Evolutionary conservation across 345 rosid genomes (phyloP).

Genomic region (Eutrema heterophyllum): DNA sequence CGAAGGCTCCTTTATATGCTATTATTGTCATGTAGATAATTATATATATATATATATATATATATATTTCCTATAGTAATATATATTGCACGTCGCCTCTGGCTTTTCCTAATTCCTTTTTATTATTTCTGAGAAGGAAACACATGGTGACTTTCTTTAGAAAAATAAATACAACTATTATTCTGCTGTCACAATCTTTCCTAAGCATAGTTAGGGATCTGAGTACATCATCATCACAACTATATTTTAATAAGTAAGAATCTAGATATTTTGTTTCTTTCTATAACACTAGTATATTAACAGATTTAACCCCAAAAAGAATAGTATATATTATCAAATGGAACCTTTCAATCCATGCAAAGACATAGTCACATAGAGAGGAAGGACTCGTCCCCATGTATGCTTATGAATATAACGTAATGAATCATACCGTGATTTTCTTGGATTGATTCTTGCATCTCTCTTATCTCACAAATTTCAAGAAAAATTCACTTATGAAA

Average conservation of each 20-base stretch:
- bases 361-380: slow-evolving; percentile 14
- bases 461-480: background rate
- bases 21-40: too few species aligned
- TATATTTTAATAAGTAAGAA: slow-evolving; percentile 6
- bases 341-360: slow-evolving; percentile 22
- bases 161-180: slow-evolving; percentile 13
- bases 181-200: slow-evolving; percentile 15
- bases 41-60: too few species aligned
- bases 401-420: slow-evolving; percentile 2
- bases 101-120: background rate
- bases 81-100: background rate
- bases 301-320: background rate
- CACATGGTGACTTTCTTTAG: slow-evolving; percentile 1
- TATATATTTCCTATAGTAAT: background rate
- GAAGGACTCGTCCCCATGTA: background rate
- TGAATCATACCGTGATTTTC: background rate
- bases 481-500: background rate
- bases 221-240: slow-evolving; percentile 20
- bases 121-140: background rate
- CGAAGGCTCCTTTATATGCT: too few species aligned
- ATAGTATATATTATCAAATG: background rate
- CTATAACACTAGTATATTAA: background rate
- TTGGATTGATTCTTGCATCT: slow-evolving; percentile 1
- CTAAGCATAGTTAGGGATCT: slow-evolving; percentile 12
- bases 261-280: slow-evolving; percentile 2